These are phyloP conservation scores for Pseudogymnoascus sp. DNA, from an alignment of 2,329 filamentous ascomycete species.

Conservation along the genomic window DNA sequence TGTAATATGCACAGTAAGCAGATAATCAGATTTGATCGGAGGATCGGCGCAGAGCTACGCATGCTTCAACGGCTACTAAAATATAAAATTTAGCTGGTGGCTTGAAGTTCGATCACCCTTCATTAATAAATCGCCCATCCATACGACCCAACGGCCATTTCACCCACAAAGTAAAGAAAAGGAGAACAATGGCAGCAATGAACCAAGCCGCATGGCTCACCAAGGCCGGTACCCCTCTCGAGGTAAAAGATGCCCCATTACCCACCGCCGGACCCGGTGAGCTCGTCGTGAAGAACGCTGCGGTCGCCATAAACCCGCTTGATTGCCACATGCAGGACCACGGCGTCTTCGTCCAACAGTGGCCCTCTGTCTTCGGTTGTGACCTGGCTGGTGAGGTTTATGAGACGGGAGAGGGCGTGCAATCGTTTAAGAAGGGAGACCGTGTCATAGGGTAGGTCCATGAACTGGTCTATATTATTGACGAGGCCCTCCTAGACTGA, in stretches of 20 bases:
- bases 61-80: background rate
- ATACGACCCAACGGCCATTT: background rate
- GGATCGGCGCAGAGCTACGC: background rate
- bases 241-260: slow-evolving; percentile 30
- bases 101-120: background rate
- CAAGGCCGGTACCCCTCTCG: slow-evolving; percentile 25
- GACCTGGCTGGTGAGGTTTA: slow-evolving; percentile 1
- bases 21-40: background rate
- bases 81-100: background rate
- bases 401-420: background rate
- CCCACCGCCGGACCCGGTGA: slow-evolving; percentile 28
- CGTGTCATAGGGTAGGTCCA: background rate
- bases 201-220: slow-evolving; percentile 14
- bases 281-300: slow-evolving; percentile 31
- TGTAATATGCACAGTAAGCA: background rate
- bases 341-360: slow-evolving; percentile 12
- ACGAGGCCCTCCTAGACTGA: slow-evolving; percentile 11
- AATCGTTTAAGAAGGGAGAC: slow-evolving; percentile 2
- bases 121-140: background rate
- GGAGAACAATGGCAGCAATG: background rate
- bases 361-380: slow-evolving; percentile 5
- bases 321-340: slow-evolving; percentile 23
- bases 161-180: background rate
- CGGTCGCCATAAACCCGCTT: slow-evolving; percentile 35
- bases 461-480: background rate